phyloP scores from a whole-genome alignment of 345 rosid species.

The Bruguiera parviflora region DNA sequence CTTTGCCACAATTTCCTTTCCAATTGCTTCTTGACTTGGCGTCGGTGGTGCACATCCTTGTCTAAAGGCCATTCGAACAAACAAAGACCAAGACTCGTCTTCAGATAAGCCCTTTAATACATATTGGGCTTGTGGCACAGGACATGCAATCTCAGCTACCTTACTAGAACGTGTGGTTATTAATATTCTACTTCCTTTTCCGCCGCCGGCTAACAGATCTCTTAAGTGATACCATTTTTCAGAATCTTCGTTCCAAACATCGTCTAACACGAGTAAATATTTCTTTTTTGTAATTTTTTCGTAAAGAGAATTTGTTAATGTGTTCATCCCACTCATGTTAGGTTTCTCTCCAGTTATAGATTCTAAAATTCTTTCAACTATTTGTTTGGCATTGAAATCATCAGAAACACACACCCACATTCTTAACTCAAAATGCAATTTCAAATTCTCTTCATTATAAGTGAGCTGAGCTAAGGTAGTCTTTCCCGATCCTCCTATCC shows the following conservation, averaged over 20 bases:
- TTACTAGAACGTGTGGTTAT: constrained; percentile 16
- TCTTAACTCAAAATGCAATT: neutral
- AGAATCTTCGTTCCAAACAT: no score
- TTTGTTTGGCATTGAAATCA: no score
- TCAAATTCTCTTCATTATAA: neutral
- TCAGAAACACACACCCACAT: constrained; percentile 1
- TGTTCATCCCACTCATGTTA: no score
- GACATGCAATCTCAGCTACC: constrained; percentile 21
- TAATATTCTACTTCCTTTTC: constrained; percentile 19
- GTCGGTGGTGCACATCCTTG: neutral
- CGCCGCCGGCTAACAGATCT: constrained; percentile 9
- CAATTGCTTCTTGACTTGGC: neutral
- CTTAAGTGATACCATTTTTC: constrained; percentile 14
- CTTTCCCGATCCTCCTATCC: no score
- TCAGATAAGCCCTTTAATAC: constrained; percentile 5
- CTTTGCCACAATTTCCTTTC: constrained; percentile 9
- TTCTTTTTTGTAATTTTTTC: no score
- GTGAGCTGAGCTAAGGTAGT: neutral
- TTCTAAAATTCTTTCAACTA: no score
- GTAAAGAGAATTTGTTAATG: no score
- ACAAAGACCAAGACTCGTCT: constrained; percentile 22
- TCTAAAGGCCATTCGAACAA: constrained; percentile 11
- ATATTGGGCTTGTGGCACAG: neutral
- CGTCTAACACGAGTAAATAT: no score
- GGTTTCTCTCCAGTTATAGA: no score